A percentile compares a stretch with the other conserved stretches of the same genome.
phyloP scores from a whole-genome alignment of 2,329 filamentous ascomycete species.

The Sarocladiaceae sp. region DNA sequence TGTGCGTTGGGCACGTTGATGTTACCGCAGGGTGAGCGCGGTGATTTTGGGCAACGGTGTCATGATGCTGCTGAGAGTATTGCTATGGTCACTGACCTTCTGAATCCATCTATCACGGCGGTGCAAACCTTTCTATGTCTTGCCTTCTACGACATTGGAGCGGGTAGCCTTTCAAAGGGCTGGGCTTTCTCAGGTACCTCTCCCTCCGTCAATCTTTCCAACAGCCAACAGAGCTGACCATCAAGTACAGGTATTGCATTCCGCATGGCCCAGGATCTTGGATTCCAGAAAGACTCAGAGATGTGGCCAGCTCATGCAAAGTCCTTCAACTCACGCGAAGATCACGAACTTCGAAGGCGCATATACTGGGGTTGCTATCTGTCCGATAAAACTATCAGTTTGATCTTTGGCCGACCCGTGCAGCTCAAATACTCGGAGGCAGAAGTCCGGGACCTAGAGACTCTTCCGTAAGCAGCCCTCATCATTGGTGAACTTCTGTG shows the following conservation, averaged over 20 bases:
- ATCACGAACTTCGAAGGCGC: slow-evolving; percentile 22
- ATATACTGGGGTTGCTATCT: slow-evolving; percentile 26
- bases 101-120: slow-evolving; percentile 17
- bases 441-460: slow-evolving; percentile 11
- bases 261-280: slow-evolving; percentile 24
- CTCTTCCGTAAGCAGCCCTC: neutral
- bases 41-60: slow-evolving; percentile 12
- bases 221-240: neutral
- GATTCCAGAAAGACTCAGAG: slow-evolving; percentile 21
- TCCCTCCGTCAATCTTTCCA: neutral
- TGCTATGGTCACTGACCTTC: slow-evolving; percentile 19
- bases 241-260: slow-evolving; percentile 24
- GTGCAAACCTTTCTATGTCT: slow-evolving; percentile 23
- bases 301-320: slow-evolving; percentile 18
- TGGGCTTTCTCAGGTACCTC: slow-evolving; percentile 22
- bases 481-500: no score
- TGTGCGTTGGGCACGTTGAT: slow-evolving; percentile 20
- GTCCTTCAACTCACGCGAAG: slow-evolving; percentile 16
- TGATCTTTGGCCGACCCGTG: slow-evolving; percentile 15
- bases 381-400: slow-evolving; percentile 22
- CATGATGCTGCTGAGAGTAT: slow-evolving; percentile 21
- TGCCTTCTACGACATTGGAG: slow-evolving; percentile 23
- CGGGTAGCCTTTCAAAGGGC: slow-evolving; percentile 22
- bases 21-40: slow-evolving; percentile 10
- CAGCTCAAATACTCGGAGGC: slow-evolving; percentile 14